phyloP scores from a whole-genome alignment of 768 basidiomycete genomes.

The Kwoniella sp. region DNA sequence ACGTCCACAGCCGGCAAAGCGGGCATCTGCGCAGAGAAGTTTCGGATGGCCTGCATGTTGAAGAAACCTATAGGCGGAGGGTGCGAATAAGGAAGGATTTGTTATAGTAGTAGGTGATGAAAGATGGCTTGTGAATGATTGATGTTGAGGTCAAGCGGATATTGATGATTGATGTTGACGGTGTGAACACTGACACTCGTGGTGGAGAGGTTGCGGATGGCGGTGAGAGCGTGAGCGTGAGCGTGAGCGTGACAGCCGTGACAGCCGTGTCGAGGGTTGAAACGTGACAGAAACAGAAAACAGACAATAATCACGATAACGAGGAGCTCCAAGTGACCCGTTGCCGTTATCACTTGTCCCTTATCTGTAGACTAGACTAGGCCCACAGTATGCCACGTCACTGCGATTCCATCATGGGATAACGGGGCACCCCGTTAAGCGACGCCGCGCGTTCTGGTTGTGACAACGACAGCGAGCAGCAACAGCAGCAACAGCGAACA shows the following conservation, averaged over 20 bases:
- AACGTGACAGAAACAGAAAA: no score
- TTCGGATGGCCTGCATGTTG: slow-evolving; percentile 50
- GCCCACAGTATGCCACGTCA: neutral
- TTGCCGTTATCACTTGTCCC: neutral
- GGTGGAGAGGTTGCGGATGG: no score
- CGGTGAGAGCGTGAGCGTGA: neutral
- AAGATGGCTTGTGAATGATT: slow-evolving; percentile 6
- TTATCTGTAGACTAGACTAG: neutral
- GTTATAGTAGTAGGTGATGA: no score
- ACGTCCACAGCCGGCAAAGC: slow-evolving; percentile 50
- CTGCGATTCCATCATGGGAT: neutral
- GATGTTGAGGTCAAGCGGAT: no score
- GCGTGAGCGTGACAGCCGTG: neutral
- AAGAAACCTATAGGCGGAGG: no score
- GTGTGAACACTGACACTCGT: neutral
- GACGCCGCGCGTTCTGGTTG: neutral
- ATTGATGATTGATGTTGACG: no score
- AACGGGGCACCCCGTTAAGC: neutral
- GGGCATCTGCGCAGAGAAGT: slow-evolving; percentile 40
- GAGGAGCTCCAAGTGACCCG: neutral
- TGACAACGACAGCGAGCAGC: no score
- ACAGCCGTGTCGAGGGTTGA: neutral
- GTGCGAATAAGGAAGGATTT: no score
- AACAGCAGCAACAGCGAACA: no score
- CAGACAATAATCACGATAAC: neutral